Conservation (phyloP, 768 basidiomycete genomes). For the Paxillus involutus region DNA sequence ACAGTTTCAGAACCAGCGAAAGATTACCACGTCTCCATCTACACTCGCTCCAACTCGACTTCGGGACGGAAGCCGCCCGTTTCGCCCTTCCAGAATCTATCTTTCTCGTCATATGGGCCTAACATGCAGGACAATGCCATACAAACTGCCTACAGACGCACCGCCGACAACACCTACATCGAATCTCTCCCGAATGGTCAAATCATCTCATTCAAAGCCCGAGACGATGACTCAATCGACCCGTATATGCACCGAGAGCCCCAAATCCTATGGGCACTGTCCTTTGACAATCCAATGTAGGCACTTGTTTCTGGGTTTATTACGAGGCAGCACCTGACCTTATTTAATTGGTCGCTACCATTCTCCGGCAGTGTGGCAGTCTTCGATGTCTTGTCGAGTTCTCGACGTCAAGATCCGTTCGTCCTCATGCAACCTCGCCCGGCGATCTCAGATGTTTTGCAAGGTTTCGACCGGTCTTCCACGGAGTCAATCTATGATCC, state of each 20-base stretch:
- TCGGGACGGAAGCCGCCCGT: too few relatives aligned
- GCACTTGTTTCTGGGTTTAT: slow-evolving; percentile 3
- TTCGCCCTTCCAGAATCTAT: slow-evolving; percentile 72
- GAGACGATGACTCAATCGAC: slow-evolving; percentile 22
- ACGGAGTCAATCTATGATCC: slow-evolving; percentile 39
- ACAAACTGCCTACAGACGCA: slow-evolving; percentile 72
- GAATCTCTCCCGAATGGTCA: slow-evolving; percentile 80
- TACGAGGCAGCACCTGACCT: not conserved
- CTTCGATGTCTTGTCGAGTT: slow-evolving; percentile 66
- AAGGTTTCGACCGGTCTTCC: slow-evolving; percentile 37
- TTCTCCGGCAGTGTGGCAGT: slow-evolving; percentile 64
- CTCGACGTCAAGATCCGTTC: slow-evolving; percentile 59
- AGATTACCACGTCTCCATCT: too few relatives aligned
- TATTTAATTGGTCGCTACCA: not conserved
- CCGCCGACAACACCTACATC: slow-evolving; percentile 78
- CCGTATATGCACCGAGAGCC: slow-evolving; percentile 33
- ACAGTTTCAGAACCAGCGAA: too few relatives aligned
- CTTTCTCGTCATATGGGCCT: slow-evolving; percentile 91
- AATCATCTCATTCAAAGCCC: slow-evolving; percentile 69
- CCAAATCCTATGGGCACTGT: slow-evolving; percentile 55
- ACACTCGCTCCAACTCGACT: too few relatives aligned
- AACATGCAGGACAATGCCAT: slow-evolving; percentile 80
- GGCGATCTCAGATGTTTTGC: slow-evolving; percentile 69
- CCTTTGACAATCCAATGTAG: slow-evolving; percentile 69
- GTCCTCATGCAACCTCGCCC: slow-evolving; percentile 87